Base-by-base conservation (phyloP, 1,139 yeast species). In the Magnusiomyces ingens region DNA sequence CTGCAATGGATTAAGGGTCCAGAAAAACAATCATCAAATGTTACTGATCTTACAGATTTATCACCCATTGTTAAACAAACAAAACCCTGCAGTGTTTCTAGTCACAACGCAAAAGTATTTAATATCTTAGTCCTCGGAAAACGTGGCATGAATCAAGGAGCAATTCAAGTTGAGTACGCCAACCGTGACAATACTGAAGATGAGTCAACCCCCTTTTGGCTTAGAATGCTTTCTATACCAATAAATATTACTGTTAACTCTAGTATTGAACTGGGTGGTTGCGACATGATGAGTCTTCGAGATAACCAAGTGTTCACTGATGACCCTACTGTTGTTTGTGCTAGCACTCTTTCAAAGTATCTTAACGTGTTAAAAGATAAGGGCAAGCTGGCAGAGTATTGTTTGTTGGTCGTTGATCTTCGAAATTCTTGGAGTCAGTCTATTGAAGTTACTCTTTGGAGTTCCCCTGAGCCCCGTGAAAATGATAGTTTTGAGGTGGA, bases 231-330 rank as follows among this genome's bases (percentile, higher is more conserved):
- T 19, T 74, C 76, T 2, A 75, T 88, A 2, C 93, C 95, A 0
- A 69, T 89, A 29, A 77, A 76, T 53, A 75, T 86, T 2, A 79
- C 93, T 0, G 87, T 88, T 1, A 76, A 80, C 58, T 80, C 90
- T 1, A 81, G 90, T 44, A 75, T 87, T 47, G 95, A 86, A 58
- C 68, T 89, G 5, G 82, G 85, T 1, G 85, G 88, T 3, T 85
- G 85, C 66, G 94, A 87, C 62, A 70, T 88, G 11, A 68, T 85
- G 12, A 86, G 91, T 0, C 49, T 65, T 6, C 64, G 59, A 36
- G 55, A 54, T 50, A 52, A 47, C 40, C 61, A 59, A 35, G 55
- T 51, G 4, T 54, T 57, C 40, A 46, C 52, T 13, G 54, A 52
- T 12, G 49, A 51, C 21, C 50, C 50, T n/a, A 48, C 26, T 29